Conservation (phyloP, 306 rosid species). For the Carpinus fangiana region DNA sequence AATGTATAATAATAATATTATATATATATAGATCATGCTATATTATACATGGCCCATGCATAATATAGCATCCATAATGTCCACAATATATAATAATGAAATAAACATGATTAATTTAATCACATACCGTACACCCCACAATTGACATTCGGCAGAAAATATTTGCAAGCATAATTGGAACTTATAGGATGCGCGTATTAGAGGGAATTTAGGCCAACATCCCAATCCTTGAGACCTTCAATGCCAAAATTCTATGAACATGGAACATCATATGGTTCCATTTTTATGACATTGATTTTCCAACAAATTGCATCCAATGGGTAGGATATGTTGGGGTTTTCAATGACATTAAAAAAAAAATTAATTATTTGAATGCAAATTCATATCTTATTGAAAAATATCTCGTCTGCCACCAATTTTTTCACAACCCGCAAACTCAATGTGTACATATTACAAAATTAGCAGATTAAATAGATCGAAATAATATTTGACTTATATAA, state of each 20-base stretch:
- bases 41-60: conserved; percentile 28
- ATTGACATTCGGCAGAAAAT: conserved; percentile 40
- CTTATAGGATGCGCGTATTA: conserved; percentile 33
- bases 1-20: conserved; percentile 34
- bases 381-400: conserved; percentile 20
- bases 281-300: not conserved
- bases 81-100: conserved; percentile 27
- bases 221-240: conserved; percentile 30
- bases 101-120: conserved; percentile 27
- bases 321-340: conserved; percentile 4
- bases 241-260: conserved; percentile 12
- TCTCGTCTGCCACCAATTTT: not conserved
- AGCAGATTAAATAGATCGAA: too few relatives aligned
- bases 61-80: conserved; percentile 33
- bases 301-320: not conserved
- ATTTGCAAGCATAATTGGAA: conserved; percentile 20
- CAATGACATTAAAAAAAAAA: not conserved
- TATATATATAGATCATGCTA: conserved; percentile 17
- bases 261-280: conserved; percentile 12
- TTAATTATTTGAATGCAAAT: not conserved
- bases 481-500: too few relatives aligned
- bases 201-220: conserved; percentile 45
- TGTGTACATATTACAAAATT: too few relatives aligned
- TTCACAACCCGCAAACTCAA: too few relatives aligned
- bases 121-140: conserved; percentile 37